Conservation (phyloP, 139 green algal species). For the Closterium sp. region DNA sequence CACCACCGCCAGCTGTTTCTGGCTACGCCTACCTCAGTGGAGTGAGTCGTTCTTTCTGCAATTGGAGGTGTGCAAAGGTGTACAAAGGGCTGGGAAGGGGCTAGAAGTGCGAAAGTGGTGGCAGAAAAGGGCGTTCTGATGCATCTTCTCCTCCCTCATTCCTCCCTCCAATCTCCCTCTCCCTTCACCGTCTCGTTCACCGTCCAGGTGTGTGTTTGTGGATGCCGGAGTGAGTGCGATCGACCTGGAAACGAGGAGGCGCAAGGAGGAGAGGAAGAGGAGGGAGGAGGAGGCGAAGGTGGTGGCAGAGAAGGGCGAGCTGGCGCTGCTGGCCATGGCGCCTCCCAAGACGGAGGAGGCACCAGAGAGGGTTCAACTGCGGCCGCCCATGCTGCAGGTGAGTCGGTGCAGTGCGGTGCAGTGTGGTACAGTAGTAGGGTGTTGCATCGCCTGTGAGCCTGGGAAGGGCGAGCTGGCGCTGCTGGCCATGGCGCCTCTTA, state of each 20-base stretch:
- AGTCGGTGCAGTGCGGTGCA: background rate
- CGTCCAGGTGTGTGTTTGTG: constrained; percentile 42
- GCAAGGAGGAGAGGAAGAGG: constrained; percentile 31
- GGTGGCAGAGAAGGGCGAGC: constrained; percentile 30
- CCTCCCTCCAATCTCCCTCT: background rate
- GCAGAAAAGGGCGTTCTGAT: background rate
- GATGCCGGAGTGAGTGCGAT: constrained; percentile 44
- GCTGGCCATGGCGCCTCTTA: constrained; percentile 23
- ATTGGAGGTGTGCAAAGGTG: background rate
- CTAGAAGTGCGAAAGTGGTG: background rate
- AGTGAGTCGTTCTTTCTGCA: constrained; percentile 13
- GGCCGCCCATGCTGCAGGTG: constrained; percentile 46
- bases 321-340: constrained; percentile 43
- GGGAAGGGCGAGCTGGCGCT: constrained; percentile 40
- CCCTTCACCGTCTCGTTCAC: background rate
- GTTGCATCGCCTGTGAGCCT: background rate
- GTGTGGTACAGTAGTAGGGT: no score
- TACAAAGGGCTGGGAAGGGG: background rate
- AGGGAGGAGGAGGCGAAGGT: constrained; percentile 31
- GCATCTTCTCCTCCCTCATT: background rate
- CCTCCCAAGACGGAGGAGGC: constrained; percentile 10
- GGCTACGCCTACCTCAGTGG: constrained; percentile 36
- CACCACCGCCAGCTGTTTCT: constrained; percentile 44
- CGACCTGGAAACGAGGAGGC: constrained; percentile 22
- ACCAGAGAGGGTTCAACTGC: constrained; percentile 16